Conservation (phyloP, 257 asterid genomes). For the Leonotis leonurus region DNA sequence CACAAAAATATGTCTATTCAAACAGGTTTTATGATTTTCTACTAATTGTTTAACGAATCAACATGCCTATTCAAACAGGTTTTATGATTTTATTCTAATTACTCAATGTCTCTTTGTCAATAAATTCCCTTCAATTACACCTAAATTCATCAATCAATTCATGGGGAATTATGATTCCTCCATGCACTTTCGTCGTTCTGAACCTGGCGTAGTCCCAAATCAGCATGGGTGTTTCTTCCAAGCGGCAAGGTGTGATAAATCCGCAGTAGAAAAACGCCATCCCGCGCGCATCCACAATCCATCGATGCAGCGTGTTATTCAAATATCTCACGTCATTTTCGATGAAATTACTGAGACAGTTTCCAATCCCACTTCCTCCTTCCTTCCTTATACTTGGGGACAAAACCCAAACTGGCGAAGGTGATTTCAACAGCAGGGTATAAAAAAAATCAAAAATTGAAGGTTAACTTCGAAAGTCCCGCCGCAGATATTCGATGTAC, state of each 20-base stretch:
- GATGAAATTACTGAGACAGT: constrained; percentile 19
- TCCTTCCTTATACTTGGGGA: not conserved
- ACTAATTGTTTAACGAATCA: no score
- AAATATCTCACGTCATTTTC: constrained; percentile 20
- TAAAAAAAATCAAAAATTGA: not conserved
- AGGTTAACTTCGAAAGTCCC: constrained; percentile 6
- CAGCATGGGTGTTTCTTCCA: no score
- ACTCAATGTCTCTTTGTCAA: no score
- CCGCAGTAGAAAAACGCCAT: constrained; percentile 21
- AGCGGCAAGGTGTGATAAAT: constrained; percentile 38
- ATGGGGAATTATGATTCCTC: no score
- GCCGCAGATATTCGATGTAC: constrained; percentile 24
- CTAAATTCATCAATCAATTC: no score
- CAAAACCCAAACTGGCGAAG: not conserved
- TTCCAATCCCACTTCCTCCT: not conserved
- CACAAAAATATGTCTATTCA: no score
- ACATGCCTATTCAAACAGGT: no score
- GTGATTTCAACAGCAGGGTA: constrained; percentile 2
- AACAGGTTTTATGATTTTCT: no score
- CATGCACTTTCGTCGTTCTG: no score
- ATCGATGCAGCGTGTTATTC: constrained; percentile 10
- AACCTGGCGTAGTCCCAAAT: no score
- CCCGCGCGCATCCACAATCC: constrained; percentile 29
- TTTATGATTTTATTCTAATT: no score
- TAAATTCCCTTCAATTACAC: no score